Evolutionary conservation across 225 moss, liverwort and hornwort species (phyloP).

Genomic region (Pleurozium schreberi): DNA sequence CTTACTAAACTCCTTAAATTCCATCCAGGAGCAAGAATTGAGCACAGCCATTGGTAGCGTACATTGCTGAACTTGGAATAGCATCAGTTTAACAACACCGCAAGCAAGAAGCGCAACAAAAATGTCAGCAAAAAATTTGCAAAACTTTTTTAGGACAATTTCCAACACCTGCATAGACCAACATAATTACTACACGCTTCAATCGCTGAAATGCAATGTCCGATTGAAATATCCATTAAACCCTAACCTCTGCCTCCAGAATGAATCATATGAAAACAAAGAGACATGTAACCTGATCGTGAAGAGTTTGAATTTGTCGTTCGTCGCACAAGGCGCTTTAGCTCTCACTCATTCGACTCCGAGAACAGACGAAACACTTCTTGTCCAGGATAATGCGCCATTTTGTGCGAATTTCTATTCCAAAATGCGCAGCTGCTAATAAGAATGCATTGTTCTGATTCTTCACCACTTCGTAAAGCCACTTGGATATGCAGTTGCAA

Average conservation of each 20-base stretch:
- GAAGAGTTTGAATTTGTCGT: not conserved
- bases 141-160: not conserved
- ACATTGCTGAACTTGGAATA: not conserved
- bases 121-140: not conserved
- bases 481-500: not conserved
- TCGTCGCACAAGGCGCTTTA: not conserved
- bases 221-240: not conserved
- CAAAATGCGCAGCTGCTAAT: not conserved
- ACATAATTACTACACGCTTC: not conserved
- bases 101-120: not conserved
- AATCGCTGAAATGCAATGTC: not conserved
- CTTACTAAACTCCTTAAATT: not conserved
- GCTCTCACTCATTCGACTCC: not conserved
- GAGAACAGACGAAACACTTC: not conserved
- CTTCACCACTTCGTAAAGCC: not conserved
- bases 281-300: not conserved
- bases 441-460: not conserved
- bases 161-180: not conserved
- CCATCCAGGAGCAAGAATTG: not conserved
- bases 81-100: not conserved
- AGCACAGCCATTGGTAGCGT: not conserved
- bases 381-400: not conserved
- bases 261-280: not conserved
- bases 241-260: not conserved
- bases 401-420: not conserved